These are phyloP conservation scores for Aquilaria agallochum DNA, from an alignment of 441 rosid genomes.

Conservation along the genomic window DNA sequence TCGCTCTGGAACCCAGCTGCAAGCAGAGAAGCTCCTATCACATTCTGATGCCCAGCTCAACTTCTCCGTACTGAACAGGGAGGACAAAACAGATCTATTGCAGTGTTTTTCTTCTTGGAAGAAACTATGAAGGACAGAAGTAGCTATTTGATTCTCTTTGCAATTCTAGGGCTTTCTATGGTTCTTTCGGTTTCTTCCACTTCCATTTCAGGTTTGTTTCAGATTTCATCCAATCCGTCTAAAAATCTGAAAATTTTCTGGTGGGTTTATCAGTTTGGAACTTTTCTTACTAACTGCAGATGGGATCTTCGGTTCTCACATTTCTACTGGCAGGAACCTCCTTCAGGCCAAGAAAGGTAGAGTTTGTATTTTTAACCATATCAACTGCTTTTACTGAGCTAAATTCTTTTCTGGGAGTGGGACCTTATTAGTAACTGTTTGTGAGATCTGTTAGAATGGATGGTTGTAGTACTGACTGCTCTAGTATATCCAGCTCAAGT, in stretches of 20 bases:
- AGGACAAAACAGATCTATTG: slow-evolving; percentile 2
- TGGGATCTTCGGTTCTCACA: slow-evolving; percentile 30
- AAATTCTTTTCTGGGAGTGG: not conserved
- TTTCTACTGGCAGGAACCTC: slow-evolving; percentile 36
- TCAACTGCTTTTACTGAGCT: not conserved
- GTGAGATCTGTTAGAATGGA: no score
- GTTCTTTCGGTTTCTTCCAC: slow-evolving; percentile 17
- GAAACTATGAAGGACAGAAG: slow-evolving; percentile 11
- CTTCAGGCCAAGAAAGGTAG: slow-evolving; percentile 56
- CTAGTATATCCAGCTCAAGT: no score
- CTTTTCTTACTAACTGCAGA: slow-evolving; percentile 21
- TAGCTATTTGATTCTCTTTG: not conserved
- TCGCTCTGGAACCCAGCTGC: no score
- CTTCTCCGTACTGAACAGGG: not conserved
- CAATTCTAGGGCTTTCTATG: slow-evolving; percentile 13
- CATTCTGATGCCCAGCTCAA: no score
- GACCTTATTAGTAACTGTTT: no score
- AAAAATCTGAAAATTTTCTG: not conserved
- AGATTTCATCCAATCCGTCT: not conserved
- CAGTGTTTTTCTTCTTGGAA: no score
- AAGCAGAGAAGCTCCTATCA: no score
- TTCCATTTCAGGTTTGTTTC: slow-evolving; percentile 15
- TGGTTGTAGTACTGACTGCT: no score
- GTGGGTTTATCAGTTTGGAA: slow-evolving; percentile 3
- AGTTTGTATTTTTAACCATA: slow-evolving; percentile 1